Conservation (phyloP, 495 filamentous ascomycete genomes). For the Tuber calosporum region DNA sequence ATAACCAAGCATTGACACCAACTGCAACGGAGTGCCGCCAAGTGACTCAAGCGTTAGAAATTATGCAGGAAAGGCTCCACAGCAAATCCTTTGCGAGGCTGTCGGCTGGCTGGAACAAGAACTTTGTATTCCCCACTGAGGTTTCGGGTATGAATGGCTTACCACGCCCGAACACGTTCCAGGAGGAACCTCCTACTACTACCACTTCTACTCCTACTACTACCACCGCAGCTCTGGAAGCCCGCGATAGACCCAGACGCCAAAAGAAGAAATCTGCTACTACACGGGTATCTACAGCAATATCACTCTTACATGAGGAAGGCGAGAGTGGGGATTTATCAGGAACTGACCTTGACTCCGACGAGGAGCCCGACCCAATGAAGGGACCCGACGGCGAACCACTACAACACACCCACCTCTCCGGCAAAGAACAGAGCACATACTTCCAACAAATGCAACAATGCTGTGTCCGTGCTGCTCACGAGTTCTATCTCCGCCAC, state of each 20-base stretch:
- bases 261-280: not conserved
- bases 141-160: not conserved
- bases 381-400: slow-evolving; percentile 13
- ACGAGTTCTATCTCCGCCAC: slow-evolving; percentile 34
- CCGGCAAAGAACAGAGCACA: slow-evolving; percentile 23
- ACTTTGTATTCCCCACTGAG: not conserved
- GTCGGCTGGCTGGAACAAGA: not conserved
- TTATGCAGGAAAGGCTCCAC: slow-evolving; percentile 14
- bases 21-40: slow-evolving; percentile 11
- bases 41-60: slow-evolving; percentile 17
- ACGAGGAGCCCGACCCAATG: slow-evolving; percentile 18
- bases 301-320: not conserved
- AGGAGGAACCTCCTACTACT: not conserved
- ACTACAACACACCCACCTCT: slow-evolving; percentile 28
- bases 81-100: not conserved
- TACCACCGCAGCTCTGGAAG: not conserved
- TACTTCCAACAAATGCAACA: slow-evolving; percentile 38
- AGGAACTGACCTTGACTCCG: slow-evolving; percentile 22
- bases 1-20: slow-evolving; percentile 21
- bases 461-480: slow-evolving; percentile 31
- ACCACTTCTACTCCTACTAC: too few species aligned
- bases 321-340: not conserved
- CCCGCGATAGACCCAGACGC: not conserved
- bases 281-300: not conserved
- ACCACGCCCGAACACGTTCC: not conserved